Conservation (phyloP, 1,284 basidiomycete genomes). For the Irpex sp. region DNA sequence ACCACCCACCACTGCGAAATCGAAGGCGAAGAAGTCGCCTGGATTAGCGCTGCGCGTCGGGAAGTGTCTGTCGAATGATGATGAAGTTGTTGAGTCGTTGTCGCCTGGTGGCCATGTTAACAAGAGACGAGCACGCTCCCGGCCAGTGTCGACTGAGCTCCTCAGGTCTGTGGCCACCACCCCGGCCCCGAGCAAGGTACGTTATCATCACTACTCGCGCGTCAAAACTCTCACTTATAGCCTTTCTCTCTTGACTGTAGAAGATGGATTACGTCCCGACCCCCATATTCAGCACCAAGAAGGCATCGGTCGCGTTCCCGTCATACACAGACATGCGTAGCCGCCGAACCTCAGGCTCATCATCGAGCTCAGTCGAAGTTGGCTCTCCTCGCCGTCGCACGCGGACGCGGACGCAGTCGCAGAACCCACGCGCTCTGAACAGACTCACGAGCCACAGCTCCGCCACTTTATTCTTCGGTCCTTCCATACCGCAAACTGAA, state of each 20-base stretch:
- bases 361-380: constrained; percentile 21
- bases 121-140: constrained; percentile 63
- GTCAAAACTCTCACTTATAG: neutral
- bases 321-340: constrained; percentile 19
- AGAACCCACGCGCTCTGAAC: constrained; percentile 20
- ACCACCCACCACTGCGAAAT: constrained; percentile 31
- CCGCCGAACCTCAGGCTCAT: constrained; percentile 20
- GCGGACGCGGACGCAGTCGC: constrained; percentile 24
- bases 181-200: constrained; percentile 23
- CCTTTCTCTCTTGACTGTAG: neutral
- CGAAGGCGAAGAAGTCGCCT: constrained; percentile 19
- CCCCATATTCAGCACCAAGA: constrained; percentile 17
- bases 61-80: constrained; percentile 22
- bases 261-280: constrained; percentile 13
- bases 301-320: constrained; percentile 22
- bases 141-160: constrained; percentile 62
- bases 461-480: constrained; percentile 70
- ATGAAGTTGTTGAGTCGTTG: constrained; percentile 57
- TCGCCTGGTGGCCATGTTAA: constrained; percentile 69
- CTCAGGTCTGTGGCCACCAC: constrained; percentile 38
- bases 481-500: constrained; percentile 37
- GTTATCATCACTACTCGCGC: neutral
- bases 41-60: constrained; percentile 15
- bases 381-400: constrained; percentile 23
- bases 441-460: constrained; percentile 42